Base-by-base conservation (phyloP, 768 basidiomycete species). In the Tephrocybe sp. region DNA sequence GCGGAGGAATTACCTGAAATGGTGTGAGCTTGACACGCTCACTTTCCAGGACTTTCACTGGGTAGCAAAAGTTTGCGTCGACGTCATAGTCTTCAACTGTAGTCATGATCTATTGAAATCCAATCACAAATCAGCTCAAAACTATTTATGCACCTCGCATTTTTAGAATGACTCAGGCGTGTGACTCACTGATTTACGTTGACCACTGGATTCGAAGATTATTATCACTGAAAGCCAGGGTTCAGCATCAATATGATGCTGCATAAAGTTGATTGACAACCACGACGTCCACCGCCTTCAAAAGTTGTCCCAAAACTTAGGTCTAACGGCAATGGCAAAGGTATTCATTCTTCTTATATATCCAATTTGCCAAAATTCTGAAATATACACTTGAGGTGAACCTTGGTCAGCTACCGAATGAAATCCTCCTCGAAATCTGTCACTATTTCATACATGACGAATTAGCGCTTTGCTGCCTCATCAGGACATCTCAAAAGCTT, bases 51-150 rank as follows among this genome's bases (percentile, higher is more conserved):
- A 41, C 53, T 16, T 70, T 62, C 2, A 81, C 63, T 1, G 75
- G 71, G 55, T 76, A 79, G 52, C 74, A 77, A 58, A 83, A 82
- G 50, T 83, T 79, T 49, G 69, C 31, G 49, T 79, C n/a, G n/a
- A n/a, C n/a, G n/a, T n/a, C 67, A 54, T 71, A 69, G 26, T 26
- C 26, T 26, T 26, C 26, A 26, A 7, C 26, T 3, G 26, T 26
- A 26, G 3, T 26, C 26, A 26, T 26, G 26, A 7, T 26, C 26
- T 26, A 26, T n/a, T n/a, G n/a, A n/a, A n/a, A n/a, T n/a, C n/a
- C n/a, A n/a, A n/a, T n/a, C n/a, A n/a, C n/a, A n/a, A n/a, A n/a
- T n/a, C n/a, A n/a, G n/a, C n/a, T n/a, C n/a, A n/a, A n/a, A n/a
- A n/a, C n/a, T n/a, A n/a, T n/a, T n/a, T n/a, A n/a, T n/a, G n/a